phyloP scores from a whole-genome alignment of 176 grass and related monocot species.

The Sorghum bicolor region DNA sequence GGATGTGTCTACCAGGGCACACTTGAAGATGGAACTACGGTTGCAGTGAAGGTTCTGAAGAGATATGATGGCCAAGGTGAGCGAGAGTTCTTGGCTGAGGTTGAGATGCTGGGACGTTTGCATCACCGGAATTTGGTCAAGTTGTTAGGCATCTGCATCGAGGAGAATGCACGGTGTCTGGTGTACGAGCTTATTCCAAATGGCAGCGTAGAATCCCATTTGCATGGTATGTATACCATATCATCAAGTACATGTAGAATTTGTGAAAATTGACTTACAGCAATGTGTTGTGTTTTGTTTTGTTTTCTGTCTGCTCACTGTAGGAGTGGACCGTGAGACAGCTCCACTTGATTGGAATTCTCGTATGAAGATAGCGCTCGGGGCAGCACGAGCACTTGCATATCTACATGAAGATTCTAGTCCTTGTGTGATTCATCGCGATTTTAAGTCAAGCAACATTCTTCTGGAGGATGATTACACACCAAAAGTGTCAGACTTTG shows the following conservation, averaged over 20 bases:
- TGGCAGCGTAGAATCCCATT: slow-evolving; percentile 94
- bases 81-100: slow-evolving; percentile 88
- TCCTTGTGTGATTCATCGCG: slow-evolving; percentile 92
- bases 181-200: slow-evolving; percentile 98
- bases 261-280: slow-evolving; percentile 17
- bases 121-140: slow-evolving; percentile 97
- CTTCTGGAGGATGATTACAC: slow-evolving; percentile 88
- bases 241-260: slow-evolving; percentile 7
- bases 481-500: slow-evolving; percentile 96
- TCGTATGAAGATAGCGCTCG: slow-evolving; percentile 91
- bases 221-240: slow-evolving; percentile 71
- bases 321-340: slow-evolving; percentile 63
- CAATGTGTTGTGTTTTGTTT: not conserved
- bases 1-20: slow-evolving; percentile 82
- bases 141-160: slow-evolving; percentile 85
- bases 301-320: slow-evolving; percentile 16
- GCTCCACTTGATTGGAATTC: slow-evolving; percentile 84
- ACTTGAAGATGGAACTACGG: slow-evolving; percentile 67
- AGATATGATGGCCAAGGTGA: slow-evolving; percentile 79
- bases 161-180: slow-evolving; percentile 81
- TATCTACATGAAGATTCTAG: slow-evolving; percentile 98
- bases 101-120: slow-evolving; percentile 96
- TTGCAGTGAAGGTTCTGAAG: slow-evolving; percentile 96
- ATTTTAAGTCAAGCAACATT: slow-evolving; percentile 99
- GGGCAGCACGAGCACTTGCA: slow-evolving; percentile 82